phyloP scores from a whole-genome alignment of 2,329 filamentous ascomycete species.

The Beauveria scarabaeidicola region DNA sequence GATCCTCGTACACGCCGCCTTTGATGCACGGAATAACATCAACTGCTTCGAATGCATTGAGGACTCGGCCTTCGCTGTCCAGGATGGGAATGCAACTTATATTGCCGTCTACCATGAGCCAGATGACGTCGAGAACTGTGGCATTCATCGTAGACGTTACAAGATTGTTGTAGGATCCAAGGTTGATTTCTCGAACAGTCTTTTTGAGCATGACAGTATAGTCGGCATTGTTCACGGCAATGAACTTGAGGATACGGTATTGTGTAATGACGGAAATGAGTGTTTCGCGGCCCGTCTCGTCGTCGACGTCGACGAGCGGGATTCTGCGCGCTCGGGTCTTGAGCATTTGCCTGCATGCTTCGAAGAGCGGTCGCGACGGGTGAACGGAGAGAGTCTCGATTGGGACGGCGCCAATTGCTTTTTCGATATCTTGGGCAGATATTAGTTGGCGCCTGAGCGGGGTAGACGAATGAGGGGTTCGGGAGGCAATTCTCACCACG shows the following conservation, averaged over 20 bases:
- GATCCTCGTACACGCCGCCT: conserved; percentile 83
- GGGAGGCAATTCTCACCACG: conserved; percentile 53
- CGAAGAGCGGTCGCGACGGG: conserved; percentile 81
- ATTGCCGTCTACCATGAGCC: conserved; percentile 83
- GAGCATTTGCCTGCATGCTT: conserved; percentile 91
- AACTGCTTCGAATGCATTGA: conserved; percentile 96
- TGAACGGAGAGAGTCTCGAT: conserved; percentile 96
- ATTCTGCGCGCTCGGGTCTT: conserved; percentile 88
- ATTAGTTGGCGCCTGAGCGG: conserved; percentile 5
- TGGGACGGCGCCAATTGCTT: conserved; percentile 79
- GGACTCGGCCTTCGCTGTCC: conserved; percentile 65
- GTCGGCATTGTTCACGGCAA: conserved; percentile 81
- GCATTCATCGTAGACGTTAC: conserved; percentile 82
- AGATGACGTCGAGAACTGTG: conserved; percentile 88
- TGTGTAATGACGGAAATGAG: conserved; percentile 97
- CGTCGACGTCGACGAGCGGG: conserved; percentile 85
- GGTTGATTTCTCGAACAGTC: conserved; percentile 69
- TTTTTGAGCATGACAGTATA: conserved; percentile 86
- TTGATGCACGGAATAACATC: conserved; percentile 96
- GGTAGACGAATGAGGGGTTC: background rate
- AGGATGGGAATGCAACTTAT: conserved; percentile 94
- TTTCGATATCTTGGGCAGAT: conserved; percentile 69
- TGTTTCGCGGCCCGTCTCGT: conserved; percentile 85
- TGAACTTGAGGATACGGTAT: conserved; percentile 97
- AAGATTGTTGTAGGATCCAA: conserved; percentile 77